Evolutionary conservation across 2,329 filamentous ascomycete species (phyloP), one percentile per base, ranked within the genome.

Genomic region (Chaetomium strumarium): DNA sequence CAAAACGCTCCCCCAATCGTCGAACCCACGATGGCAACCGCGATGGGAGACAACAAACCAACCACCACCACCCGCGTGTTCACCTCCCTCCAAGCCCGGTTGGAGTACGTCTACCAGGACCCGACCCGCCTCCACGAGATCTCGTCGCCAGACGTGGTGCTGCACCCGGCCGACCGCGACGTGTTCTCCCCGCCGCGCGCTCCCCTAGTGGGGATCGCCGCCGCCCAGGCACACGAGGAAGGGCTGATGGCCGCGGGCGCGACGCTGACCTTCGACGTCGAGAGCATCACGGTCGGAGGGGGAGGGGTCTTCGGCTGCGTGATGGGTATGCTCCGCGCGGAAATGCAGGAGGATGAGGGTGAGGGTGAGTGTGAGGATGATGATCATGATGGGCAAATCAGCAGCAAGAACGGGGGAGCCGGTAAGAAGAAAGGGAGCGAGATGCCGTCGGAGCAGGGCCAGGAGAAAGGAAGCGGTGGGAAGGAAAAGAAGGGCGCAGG

Each of bases 301-400:
- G 57, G 54, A 30, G 50, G 41, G 14, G 29, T 58, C 17, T 64
- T 63, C 49, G 62, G 58, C 20, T 49, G 54, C 5, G 60, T 60
- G 2, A 39, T 64, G 46, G 61, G 61, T 10, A 43, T 51, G 10
- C 29, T 63, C 19, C 51, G 54, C 43, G 57, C 58, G 2, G 20
- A 14, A 7, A 31, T 14, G 20, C 7, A 34, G 2, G 31, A 29
- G 16, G 14, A 13, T 20, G 16, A 14, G 13, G 29, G 3, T 14
- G 46, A 29, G 20, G 29, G 13, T 5, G 38, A 9, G 2, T 7
- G n/a, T 8, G 17, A 20, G 40, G 24, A 30, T 14, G 20, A 11
- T n/a, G 2, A 31, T 17, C 6, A 29, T 8, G 29, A 2, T 19
- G n/a, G 16, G 14, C 38, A n/a, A 17, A 20, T 19, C 16, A 40